phyloP scores from a whole-genome alignment of 2,329 filamentous ascomycete species.

The Diatrype stigma region DNA sequence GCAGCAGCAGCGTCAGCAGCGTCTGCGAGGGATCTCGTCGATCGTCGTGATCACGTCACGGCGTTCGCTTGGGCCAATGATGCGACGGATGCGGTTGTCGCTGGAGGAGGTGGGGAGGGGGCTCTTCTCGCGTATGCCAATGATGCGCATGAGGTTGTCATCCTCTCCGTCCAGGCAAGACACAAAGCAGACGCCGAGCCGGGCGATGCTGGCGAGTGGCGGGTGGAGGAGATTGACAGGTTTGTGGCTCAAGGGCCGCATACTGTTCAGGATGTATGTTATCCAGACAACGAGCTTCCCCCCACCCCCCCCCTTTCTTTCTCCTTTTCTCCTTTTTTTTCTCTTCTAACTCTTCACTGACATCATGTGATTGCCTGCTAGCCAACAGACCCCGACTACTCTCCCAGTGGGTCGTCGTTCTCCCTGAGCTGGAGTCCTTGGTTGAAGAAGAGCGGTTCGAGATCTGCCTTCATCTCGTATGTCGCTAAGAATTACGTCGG shows the following conservation, averaged over 20 bases:
- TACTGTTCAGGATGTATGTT: slow-evolving; percentile 26
- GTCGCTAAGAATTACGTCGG: slow-evolving; percentile 49
- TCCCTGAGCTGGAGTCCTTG: slow-evolving; percentile 54
- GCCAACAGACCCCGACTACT: slow-evolving; percentile 43
- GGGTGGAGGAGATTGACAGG: slow-evolving; percentile 46
- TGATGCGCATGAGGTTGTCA: slow-evolving; percentile 44
- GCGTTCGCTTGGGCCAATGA: slow-evolving; percentile 51
- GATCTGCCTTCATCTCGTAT: slow-evolving; percentile 46
- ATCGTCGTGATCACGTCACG: slow-evolving; percentile 36
- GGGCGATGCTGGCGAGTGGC: slow-evolving; percentile 35
- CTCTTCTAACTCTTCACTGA: background rate
- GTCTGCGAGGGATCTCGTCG: slow-evolving; percentile 22
- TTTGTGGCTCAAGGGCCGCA: slow-evolving; percentile 46
- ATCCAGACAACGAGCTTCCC: background rate
- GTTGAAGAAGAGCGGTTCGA: slow-evolving; percentile 31
- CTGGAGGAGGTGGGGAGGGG: slow-evolving; percentile 33
- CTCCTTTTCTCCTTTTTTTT: background rate
- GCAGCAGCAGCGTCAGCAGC: no score
- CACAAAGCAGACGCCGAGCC: slow-evolving; percentile 20
- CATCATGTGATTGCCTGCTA: slow-evolving; percentile 9
- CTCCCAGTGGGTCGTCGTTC: slow-evolving; percentile 45
- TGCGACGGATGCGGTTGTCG: slow-evolving; percentile 34
- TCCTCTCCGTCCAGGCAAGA: slow-evolving; percentile 43
- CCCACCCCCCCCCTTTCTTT: background rate
- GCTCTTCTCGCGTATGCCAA: slow-evolving; percentile 49